phyloP scores from a whole-genome alignment of 2,329 filamentous ascomycete species.

The Xylariaceae sp. region DNA sequence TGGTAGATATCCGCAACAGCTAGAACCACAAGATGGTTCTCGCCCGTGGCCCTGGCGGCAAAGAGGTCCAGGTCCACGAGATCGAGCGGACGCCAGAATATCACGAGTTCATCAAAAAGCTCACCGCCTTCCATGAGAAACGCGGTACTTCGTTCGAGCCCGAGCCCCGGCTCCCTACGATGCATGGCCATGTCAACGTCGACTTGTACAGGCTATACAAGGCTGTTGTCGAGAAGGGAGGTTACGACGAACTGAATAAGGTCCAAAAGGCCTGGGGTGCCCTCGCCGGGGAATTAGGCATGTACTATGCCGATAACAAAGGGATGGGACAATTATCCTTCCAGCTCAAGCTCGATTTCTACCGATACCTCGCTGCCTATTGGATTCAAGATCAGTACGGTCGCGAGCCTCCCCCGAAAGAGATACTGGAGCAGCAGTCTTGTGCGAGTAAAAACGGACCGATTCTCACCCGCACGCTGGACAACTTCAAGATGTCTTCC shows the following conservation, averaged over 20 bases:
- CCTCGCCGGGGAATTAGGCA: slow-evolving; percentile 69
- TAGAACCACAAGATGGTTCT: slow-evolving; percentile 25
- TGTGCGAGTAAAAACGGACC: slow-evolving; percentile 80
- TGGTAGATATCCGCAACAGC: slow-evolving; percentile 6
- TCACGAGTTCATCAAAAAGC: slow-evolving; percentile 68
- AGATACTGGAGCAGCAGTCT: slow-evolving; percentile 71
- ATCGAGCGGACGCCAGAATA: slow-evolving; percentile 65
- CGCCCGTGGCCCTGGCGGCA: slow-evolving; percentile 24
- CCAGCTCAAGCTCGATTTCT: slow-evolving; percentile 80
- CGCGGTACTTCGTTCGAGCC: slow-evolving; percentile 74
- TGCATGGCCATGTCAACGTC: slow-evolving; percentile 69
- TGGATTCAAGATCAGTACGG: slow-evolving; percentile 75
- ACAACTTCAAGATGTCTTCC: slow-evolving; percentile 59
- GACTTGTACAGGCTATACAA: slow-evolving; percentile 76
- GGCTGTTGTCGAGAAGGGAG: slow-evolving; percentile 68
- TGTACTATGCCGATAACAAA: slow-evolving; percentile 64
- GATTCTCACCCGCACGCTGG: slow-evolving; percentile 70
- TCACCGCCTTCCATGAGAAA: slow-evolving; percentile 69
- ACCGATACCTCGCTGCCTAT: slow-evolving; percentile 82
- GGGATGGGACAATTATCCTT: slow-evolving; percentile 70
- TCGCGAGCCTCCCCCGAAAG: slow-evolving; percentile 77
- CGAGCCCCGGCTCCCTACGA: slow-evolving; percentile 57
- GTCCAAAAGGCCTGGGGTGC: slow-evolving; percentile 83
- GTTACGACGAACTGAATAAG: slow-evolving; percentile 78
- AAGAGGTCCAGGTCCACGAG: slow-evolving; percentile 29